Evolutionary conservation across 306 rosid species (phyloP), one percentile per base, ranked within the genome.

Genomic region (Leucaena leucocephala): DNA sequence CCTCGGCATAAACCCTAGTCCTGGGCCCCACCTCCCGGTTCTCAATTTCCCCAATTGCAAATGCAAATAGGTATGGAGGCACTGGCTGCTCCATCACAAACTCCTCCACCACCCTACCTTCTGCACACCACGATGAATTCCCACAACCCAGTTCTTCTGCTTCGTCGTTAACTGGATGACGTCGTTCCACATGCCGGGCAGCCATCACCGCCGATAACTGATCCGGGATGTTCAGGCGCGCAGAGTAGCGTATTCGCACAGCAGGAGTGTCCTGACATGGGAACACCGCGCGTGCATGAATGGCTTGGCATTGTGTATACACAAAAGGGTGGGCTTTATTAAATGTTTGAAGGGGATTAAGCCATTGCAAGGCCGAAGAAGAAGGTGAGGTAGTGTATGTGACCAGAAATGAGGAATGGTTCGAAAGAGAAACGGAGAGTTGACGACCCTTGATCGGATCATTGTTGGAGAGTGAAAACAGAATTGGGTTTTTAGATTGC

Each of bases 231-330:
- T 95, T 93, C 57, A 95, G 17, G 0, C 59, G 77, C 0, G 96
- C 95, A 0, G 89, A 79, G 82, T 86, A 91, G 67, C 87, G 58
- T 0, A 95, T 85, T 36, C 98, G 86, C 71, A 89, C 88, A 9
- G 98, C 98, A 0, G 99, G 98, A 4, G 99, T 95, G 82, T 95
- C 99, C 78, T 95, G 99, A 72, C 93, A 95, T 3, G 99, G 99
- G 78, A 95, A 90, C 22, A 95, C 87, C 0, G 97, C 57, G 35
- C 99, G 97, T 0, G 99, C 99, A 64, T 95, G 98, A 59, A 95
- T 93, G 68, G 97, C 85, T 19, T 93, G 99, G 80, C 99, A 93
- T 33, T 95, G 99, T 0, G 99, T 95, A 87, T 93, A 93, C 21
- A 89, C 99, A 21, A 91, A 91, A 0, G 99, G 98, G 1, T 73